A percentile compares a stretch with the other conserved stretches of the same genome.
phyloP scores from a whole-genome alignment of 2,329 filamentous ascomycete species.

The Pyricularia pennisetigena region DNA sequence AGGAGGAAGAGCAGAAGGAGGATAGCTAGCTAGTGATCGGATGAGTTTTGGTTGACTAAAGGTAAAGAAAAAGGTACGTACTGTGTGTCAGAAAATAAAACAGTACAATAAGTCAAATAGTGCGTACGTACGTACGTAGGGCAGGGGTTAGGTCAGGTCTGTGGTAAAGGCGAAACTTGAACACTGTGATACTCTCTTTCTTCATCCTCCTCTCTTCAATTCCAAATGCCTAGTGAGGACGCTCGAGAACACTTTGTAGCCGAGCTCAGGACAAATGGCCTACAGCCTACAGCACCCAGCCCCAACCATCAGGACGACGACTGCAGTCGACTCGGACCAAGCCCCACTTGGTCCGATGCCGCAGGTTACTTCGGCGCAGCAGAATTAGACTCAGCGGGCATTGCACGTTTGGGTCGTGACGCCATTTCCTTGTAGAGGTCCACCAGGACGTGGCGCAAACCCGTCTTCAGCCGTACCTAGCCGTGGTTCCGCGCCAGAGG shows the following conservation, averaged over 20 bases:
- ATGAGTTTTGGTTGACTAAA: too few relatives aligned
- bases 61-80: too few relatives aligned
- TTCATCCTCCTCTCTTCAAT: neutral
- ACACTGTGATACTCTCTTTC: neutral
- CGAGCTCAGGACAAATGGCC: neutral
- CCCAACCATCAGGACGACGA: neutral
- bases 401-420: neutral
- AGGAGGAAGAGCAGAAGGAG: too few relatives aligned
- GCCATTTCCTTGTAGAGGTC: neutral
- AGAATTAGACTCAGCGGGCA: neutral
- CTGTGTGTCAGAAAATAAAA: too few relatives aligned
- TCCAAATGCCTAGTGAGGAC: conserved; percentile 1
- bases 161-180: too few relatives aligned
- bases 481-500: neutral
- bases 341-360: conserved; percentile 2
- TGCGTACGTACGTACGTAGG: neutral
- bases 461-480: neutral
- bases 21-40: too few relatives aligned
- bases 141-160: too few relatives aligned
- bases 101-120: too few relatives aligned
- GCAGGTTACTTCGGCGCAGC: neutral
- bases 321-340: neutral
- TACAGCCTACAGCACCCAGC: neutral
- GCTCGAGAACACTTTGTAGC: conserved; percentile 6
- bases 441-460: neutral